Evolutionary conservation across 495 filamentous ascomycete genomes (phyloP).

Genomic region (Staphylotrichum tortipilum): DNA sequence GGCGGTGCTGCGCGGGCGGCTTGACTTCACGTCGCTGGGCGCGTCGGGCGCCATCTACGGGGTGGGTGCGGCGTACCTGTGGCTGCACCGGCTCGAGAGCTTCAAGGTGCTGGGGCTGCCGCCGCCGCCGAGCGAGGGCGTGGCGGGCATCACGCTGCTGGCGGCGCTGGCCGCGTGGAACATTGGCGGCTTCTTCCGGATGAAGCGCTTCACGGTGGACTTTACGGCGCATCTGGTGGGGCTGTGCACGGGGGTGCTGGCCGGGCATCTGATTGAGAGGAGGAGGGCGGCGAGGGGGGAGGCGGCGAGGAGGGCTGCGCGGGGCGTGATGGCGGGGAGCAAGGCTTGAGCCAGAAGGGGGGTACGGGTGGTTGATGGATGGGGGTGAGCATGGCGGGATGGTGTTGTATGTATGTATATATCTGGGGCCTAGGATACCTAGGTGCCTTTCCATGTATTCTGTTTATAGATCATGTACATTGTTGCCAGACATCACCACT

Average conservation of each 20-base stretch:
- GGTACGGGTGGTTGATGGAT: no score
- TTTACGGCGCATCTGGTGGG: conserved; percentile 68
- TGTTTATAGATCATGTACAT: no score
- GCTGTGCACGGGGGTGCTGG: conserved; percentile 42
- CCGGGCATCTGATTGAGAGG: conserved; percentile 27
- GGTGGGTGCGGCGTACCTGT: conserved; percentile 58
- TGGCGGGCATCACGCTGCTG: conserved; percentile 44
- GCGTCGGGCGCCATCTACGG: conserved; percentile 67
- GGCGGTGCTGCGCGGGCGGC: conserved; percentile 42
- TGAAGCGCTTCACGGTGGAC: conserved; percentile 41
- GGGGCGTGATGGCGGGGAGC: no score
- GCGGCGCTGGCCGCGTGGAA: conserved; percentile 40
- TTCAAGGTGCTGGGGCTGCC: conserved; percentile 46
- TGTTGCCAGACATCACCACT: no score
- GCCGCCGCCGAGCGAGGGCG: conserved; percentile 40
- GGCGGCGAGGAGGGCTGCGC: background rate
- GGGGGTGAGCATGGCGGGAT: no score
- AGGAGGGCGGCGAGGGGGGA: conserved; percentile 12
- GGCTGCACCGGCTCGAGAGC: conserved; percentile 48
- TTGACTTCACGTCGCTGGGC: conserved; percentile 47
- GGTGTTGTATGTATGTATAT: no score
- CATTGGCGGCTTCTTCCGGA: conserved; percentile 33
- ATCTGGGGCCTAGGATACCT: no score
- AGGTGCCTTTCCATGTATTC: no score
- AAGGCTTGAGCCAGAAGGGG: no score